These are phyloP conservation scores for Phytophthora litchii DNA, from an alignment of 352 stramenopile genomes.

Conservation along the genomic window DNA sequence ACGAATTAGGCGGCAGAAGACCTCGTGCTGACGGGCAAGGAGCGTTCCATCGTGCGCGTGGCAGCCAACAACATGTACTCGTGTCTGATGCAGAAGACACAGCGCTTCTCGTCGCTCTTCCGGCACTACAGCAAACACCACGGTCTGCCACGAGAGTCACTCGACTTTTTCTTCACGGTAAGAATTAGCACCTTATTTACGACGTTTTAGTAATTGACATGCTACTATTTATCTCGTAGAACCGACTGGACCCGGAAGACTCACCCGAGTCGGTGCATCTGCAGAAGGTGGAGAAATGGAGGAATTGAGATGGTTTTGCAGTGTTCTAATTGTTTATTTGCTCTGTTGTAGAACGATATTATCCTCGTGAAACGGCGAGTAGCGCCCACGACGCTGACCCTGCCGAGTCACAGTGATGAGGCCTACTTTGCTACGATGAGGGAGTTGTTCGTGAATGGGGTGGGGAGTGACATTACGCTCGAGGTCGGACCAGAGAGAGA, in stretches of 20 bases:
- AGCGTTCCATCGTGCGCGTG: slow-evolving; percentile 85
- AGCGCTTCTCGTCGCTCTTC: slow-evolving; percentile 97
- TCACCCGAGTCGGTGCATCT: slow-evolving; percentile 86
- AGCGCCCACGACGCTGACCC: slow-evolving; percentile 36
- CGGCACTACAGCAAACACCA: slow-evolving; percentile 99
- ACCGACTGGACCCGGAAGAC: slow-evolving; percentile 78
- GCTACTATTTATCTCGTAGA: slow-evolving; percentile 38
- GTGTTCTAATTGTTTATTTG: slow-evolving; percentile 9
- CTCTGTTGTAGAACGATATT: slow-evolving; percentile 72
- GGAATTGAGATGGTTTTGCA: not conserved
- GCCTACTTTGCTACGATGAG: slow-evolving; percentile 81
- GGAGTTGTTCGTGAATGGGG: slow-evolving; percentile 65
- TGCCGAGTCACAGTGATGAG: slow-evolving; percentile 68
- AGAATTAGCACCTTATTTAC: not conserved
- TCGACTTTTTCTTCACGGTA: slow-evolving; percentile 98
- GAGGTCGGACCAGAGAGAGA: slow-evolving; percentile 72
- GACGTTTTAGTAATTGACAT: not conserved
- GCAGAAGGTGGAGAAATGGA: slow-evolving; percentile 59
- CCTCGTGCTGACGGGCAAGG: slow-evolving; percentile 75
- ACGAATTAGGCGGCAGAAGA: slow-evolving; percentile 63
- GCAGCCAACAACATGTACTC: slow-evolving; percentile 90
- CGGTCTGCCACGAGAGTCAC: slow-evolving; percentile 94
- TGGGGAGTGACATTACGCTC: slow-evolving; percentile 73
- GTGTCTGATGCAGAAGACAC: slow-evolving; percentile 98
- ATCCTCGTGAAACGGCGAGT: slow-evolving; percentile 78